A percentile compares a stretch with the other conserved stretches of the same genome.
Evolutionary conservation across 495 filamentous ascomycete genomes (phyloP).

Genomic region (Xylaria intraflava): DNA sequence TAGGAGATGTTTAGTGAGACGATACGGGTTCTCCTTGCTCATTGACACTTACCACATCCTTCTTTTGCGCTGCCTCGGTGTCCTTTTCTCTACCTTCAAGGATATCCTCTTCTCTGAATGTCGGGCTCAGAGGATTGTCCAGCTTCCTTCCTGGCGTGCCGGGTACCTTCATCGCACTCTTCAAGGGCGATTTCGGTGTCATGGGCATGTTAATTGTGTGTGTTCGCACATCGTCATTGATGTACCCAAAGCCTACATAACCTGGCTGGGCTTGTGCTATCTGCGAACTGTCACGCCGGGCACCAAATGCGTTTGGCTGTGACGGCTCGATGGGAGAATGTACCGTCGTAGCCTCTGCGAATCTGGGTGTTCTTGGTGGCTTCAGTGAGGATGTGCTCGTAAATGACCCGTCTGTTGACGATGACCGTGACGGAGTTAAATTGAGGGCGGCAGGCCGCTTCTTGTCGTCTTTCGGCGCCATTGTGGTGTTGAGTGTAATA

Average conservation of each 20-base stretch:
- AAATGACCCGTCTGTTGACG: slow-evolving; percentile 41
- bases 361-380: slow-evolving; percentile 73
- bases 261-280: slow-evolving; percentile 62
- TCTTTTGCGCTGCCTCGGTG: slow-evolving; percentile 74
- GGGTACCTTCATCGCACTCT: slow-evolving; percentile 79
- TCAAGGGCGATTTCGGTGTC: slow-evolving; percentile 69
- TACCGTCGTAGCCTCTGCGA: slow-evolving; percentile 84
- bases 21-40: not conserved
- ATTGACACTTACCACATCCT: slow-evolving; percentile 65
- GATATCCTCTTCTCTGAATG: slow-evolving; percentile 76
- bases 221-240: slow-evolving; percentile 51
- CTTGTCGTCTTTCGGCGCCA: slow-evolving; percentile 37
- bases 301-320: slow-evolving; percentile 57
- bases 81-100: slow-evolving; percentile 71
- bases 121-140: slow-evolving; percentile 71
- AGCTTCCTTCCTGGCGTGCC: slow-evolving; percentile 64
- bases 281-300: slow-evolving; percentile 48
- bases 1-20: slow-evolving; percentile 38
- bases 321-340: slow-evolving; percentile 66
- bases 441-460: slow-evolving; percentile 46
- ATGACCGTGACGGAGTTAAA: slow-evolving; percentile 38
- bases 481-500: slow-evolving; percentile 18
- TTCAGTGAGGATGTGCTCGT: slow-evolving; percentile 60
- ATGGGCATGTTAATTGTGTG: slow-evolving; percentile 45
- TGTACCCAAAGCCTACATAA: slow-evolving; percentile 90